Evolutionary conservation across 2,329 filamentous ascomycete species (phyloP).

Genomic region (Calonectria pseudoturangicola): DNA sequence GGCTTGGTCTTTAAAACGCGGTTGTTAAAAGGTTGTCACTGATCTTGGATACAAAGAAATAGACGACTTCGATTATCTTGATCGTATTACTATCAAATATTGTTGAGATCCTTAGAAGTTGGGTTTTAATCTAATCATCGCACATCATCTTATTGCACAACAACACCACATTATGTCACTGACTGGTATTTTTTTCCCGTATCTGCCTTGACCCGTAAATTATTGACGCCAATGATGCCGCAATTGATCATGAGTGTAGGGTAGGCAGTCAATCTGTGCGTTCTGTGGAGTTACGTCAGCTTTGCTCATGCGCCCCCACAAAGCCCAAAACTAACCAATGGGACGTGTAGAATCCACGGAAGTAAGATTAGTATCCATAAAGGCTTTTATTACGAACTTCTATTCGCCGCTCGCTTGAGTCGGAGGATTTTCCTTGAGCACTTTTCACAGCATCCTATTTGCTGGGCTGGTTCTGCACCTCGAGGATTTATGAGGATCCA

Average conservation of each 20-base stretch:
- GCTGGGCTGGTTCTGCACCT: not conserved
- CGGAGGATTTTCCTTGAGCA: not conserved
- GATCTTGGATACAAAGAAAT: too few species aligned
- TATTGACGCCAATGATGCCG: too few species aligned
- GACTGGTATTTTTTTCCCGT: too few species aligned
- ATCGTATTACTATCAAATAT: too few species aligned
- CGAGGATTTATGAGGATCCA: not conserved
- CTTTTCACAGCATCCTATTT: not conserved
- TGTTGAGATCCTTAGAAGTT: too few species aligned
- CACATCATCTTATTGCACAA: too few species aligned
- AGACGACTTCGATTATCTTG: too few species aligned
- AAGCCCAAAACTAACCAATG: not conserved
- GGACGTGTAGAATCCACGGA: not conserved
- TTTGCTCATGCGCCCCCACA: not conserved
- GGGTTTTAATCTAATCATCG: too few species aligned
- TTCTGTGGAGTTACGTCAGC: not conserved
- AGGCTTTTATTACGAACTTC: not conserved
- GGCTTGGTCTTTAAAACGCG: constrained; percentile 3
- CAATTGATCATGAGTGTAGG: not conserved
- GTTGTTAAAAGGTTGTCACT: too few species aligned
- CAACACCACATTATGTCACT: too few species aligned
- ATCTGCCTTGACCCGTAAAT: too few species aligned
- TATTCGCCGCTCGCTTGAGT: not conserved
- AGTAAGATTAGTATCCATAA: constrained; percentile 1
- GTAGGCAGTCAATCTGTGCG: not conserved